Base-by-base conservation (phyloP, 2,329 filamentous ascomycete species). In the Coniochaeta sp. region DNA sequence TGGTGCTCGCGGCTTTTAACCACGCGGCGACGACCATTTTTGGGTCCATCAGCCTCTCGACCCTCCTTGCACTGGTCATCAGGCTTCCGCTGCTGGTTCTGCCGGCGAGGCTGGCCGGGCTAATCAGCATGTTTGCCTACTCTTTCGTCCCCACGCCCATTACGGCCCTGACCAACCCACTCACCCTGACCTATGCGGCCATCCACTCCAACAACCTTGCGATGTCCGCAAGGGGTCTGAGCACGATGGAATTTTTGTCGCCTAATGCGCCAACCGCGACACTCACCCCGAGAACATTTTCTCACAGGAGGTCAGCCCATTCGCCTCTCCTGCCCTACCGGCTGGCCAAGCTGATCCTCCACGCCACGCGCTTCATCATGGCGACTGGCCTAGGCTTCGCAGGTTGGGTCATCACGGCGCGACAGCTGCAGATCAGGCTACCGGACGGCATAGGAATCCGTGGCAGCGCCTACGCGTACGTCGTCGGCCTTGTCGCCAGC, bases 321-420 rank as follows among this genome's bases (percentile, higher is more conserved):
- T 60, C 59, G 67, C 70, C 61, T 64, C 75, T 96, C 16, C 74
- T 94, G 22, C 87, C 94, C 0, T 99, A 97, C 66, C 83, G 89
- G 4, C 82, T 97, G 8, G 88, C 94, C 1, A 97, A 96, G 67
- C 78, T 97, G 26, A 79, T 99, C 7, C 81, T 99, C 3, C 89
- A 96, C 60, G 90, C 92, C 3, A 94, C 91, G 1, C 83, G 92
- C 16, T 88, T 92, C 65, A 87, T 96, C 62, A 95, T 96, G 82
- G 89, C 90, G 0, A 83, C 91, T 46, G 88, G 85, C 0, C 80
- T 99, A 27, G 92, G 92, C 1, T 95, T 97, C 62, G 91, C 89
- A 4, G 92, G 90, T n/a, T 99, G 94, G 94, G 89, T 97, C 8
- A 87, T 89, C 46, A 95, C 91, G 31, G 91, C 94, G 10, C 85